Percentiles rank a stretch among this genome's conserved stretches.
Evolutionary conservation across 768 basidiomycete genomes (phyloP).

Genomic region (Auricularia sp.): DNA sequence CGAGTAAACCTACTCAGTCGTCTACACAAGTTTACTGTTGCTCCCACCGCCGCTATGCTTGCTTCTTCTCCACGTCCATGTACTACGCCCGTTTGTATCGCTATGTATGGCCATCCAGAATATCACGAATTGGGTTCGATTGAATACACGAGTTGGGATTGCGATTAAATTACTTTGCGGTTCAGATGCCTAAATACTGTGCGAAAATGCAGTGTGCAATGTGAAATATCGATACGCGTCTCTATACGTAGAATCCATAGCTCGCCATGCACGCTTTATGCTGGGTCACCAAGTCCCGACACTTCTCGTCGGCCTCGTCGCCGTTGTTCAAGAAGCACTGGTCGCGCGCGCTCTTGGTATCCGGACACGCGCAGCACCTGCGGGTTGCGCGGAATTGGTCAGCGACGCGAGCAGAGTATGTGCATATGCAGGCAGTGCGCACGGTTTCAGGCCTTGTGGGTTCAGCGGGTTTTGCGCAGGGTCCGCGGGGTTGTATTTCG

Average conservation of each 20-base stretch:
- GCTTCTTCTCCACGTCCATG: not conserved
- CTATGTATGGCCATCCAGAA: not conserved
- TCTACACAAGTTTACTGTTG: too few species aligned
- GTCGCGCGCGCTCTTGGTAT: conserved; percentile 87
- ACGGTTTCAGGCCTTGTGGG: conserved; percentile 94
- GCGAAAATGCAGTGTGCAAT: not conserved
- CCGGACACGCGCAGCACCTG: conserved; percentile 94
- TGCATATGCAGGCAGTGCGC: conserved; percentile 22
- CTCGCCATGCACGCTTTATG: conserved; percentile 88
- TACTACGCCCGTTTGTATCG: not conserved
- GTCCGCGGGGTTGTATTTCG: conserved; percentile 54
- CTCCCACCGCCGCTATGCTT: not conserved
- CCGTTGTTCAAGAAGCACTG: conserved; percentile 83
- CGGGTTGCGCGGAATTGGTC: too few species aligned
- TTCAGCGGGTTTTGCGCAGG: conserved; percentile 83
- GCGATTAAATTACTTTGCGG: not conserved
- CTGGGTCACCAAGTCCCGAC: conserved; percentile 64
- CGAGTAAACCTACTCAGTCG: not conserved
- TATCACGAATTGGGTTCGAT: not conserved
- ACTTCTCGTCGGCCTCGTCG: conserved; percentile 62
- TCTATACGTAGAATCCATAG: conserved; percentile 69
- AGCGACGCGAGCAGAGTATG: conserved; percentile 1
- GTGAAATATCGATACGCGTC: too few species aligned
- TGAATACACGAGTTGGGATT: not conserved
- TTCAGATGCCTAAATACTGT: not conserved